Evolutionary conservation across 805 yeast species (phyloP).

Genomic region (Yarrowia yakushimensis): DNA sequence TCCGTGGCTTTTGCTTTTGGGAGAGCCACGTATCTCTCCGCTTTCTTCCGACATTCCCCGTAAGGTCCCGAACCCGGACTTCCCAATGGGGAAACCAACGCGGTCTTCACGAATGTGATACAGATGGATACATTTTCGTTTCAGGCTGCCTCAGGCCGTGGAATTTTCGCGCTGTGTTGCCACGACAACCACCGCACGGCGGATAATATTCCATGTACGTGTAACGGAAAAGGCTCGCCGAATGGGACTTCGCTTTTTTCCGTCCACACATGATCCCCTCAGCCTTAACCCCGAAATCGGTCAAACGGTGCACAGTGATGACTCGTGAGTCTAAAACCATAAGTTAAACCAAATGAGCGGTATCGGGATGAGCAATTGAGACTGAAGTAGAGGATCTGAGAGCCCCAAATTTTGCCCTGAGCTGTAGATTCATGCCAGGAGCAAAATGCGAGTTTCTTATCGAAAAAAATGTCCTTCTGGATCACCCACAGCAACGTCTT

Average conservation of each 20-base stretch:
- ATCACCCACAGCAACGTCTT: too few species aligned
- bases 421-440: neutral
- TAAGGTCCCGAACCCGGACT: neutral
- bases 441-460: neutral
- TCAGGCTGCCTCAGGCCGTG: neutral
- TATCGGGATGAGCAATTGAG: neutral
- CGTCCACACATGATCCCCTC: neutral
- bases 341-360: constrained; percentile 20
- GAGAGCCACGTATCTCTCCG: constrained; percentile 1
- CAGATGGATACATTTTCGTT: neutral
- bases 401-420: neutral
- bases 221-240: neutral
- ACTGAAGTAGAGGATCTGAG: neutral
- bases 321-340: constrained; percentile 2
- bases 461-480: too few species aligned
- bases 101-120: constrained; percentile 12
- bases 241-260: neutral
- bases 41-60: neutral
- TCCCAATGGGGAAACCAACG: constrained; percentile 22
- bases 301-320: constrained; percentile 19
- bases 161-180: neutral
- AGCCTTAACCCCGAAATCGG: constrained; percentile 21
- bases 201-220: neutral
- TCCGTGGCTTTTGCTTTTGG: neutral
- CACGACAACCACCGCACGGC: neutral